These are phyloP conservation scores for Fragilaria radians DNA, from an alignment of 108 stramenopile species.

Conservation along the genomic window DNA sequence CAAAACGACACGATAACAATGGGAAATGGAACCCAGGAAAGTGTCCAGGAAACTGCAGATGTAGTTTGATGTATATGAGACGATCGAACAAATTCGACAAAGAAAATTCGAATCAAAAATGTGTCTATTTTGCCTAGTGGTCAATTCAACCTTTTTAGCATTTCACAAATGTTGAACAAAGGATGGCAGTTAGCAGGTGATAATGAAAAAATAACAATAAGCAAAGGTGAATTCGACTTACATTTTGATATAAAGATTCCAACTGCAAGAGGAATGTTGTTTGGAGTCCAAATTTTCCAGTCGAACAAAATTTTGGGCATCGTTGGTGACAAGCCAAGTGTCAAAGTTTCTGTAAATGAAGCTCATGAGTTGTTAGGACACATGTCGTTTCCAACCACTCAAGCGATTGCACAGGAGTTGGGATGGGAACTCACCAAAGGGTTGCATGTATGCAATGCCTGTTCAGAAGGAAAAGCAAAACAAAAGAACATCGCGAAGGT, in stretches of 20 bases:
- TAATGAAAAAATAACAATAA: slow-evolving; percentile 8
- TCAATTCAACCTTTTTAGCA: no score
- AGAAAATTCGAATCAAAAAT: slow-evolving; percentile 1
- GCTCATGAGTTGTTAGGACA: slow-evolving; percentile 23
- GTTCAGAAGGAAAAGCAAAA: slow-evolving; percentile 16
- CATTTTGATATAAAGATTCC: slow-evolving; percentile 29
- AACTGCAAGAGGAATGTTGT: slow-evolving; percentile 15
- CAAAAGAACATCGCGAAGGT: slow-evolving; percentile 14
- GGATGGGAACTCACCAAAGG: slow-evolving; percentile 19
- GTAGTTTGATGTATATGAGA: slow-evolving; percentile 2
- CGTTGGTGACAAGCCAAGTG: no score
- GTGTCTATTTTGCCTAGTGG: no score
- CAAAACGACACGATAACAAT: slow-evolving; percentile 1
- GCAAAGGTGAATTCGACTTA: slow-evolving; percentile 12
- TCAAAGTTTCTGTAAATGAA: no score
- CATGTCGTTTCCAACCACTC: slow-evolving; percentile 1
- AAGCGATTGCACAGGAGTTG: slow-evolving; percentile 11
- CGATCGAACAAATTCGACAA: background rate
- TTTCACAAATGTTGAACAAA: slow-evolving; percentile 8
- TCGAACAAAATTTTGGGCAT: background rate
- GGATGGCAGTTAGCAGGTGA: slow-evolving; percentile 30
- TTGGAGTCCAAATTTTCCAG: slow-evolving; percentile 9
- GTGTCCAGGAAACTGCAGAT: background rate
- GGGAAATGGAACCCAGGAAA: slow-evolving; percentile 3
- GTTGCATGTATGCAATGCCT: slow-evolving; percentile 16